Evolutionary conservation across 2,329 filamentous ascomycete genomes (phyloP).

Genomic region (Periconia macrospinosa): DNA sequence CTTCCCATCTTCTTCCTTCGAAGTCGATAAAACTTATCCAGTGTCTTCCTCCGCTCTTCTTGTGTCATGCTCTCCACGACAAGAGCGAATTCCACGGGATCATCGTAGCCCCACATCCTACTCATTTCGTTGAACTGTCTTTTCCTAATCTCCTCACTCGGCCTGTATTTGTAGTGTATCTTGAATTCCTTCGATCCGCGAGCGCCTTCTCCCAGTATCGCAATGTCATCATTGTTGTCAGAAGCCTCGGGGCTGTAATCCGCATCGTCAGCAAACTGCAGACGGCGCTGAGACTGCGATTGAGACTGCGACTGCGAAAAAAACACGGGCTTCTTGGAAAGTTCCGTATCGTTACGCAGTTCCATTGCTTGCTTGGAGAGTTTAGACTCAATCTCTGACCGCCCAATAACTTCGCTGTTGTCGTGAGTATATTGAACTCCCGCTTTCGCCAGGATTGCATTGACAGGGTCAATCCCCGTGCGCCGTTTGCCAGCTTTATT

Average conservation of each 20-base stretch:
- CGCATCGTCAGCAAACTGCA: constrained; percentile 19
- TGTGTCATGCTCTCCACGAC: constrained; percentile 90
- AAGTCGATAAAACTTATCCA: constrained; percentile 78
- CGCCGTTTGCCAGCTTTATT: constrained; percentile 44
- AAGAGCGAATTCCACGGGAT: constrained; percentile 81
- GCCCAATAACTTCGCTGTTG: constrained; percentile 91
- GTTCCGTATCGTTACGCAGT: constrained; percentile 54
- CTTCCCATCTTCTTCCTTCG: constrained; percentile 55
- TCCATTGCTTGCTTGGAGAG: constrained; percentile 77
- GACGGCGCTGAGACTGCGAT: constrained; percentile 10
- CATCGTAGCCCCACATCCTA: constrained; percentile 72
- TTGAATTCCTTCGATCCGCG: constrained; percentile 40
- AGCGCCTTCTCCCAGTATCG: constrained; percentile 10
- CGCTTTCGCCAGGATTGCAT: constrained; percentile 83
- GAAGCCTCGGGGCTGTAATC: constrained; percentile 13
- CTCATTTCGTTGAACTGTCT: constrained; percentile 94
- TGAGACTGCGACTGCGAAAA: constrained; percentile 44
- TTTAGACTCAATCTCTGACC: constrained; percentile 85
- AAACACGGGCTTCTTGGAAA: constrained; percentile 61
- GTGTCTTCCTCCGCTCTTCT: constrained; percentile 73
- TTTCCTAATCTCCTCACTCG: constrained; percentile 71
- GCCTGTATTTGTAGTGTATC: constrained; percentile 66
- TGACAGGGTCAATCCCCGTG: constrained; percentile 69
- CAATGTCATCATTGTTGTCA: constrained; percentile 17
- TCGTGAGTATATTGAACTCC: constrained; percentile 96